Percentiles rank a stretch among this genome's conserved stretches.
phyloP scores from a whole-genome alignment of 139 green algal species.

The Coccomyxa sp. region DNA sequence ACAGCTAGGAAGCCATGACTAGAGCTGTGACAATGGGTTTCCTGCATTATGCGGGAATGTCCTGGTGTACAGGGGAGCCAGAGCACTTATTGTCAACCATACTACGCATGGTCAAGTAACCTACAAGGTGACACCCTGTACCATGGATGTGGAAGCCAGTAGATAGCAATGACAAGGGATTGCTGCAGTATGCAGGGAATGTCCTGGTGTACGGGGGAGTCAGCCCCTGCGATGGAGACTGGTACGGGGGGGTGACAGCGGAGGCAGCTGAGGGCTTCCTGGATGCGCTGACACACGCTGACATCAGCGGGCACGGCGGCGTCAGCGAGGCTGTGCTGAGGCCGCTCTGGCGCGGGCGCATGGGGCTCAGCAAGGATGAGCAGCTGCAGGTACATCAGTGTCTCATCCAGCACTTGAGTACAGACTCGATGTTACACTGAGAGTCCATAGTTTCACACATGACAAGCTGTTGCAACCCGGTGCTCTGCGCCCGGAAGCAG shows the following conservation, averaged over 20 bases:
- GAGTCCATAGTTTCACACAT: too few relatives aligned
- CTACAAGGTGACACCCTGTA: neutral
- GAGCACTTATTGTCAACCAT: neutral
- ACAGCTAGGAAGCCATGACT: too few relatives aligned
- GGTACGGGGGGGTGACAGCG: conserved; percentile 40
- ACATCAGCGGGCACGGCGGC: conserved; percentile 27
- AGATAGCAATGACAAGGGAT: too few relatives aligned
- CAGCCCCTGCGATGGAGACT: conserved; percentile 42
- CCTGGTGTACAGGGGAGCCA: neutral
- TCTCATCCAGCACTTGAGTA: too few relatives aligned
- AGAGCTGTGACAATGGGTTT: neutral
- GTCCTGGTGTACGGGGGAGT: conserved; percentile 34
- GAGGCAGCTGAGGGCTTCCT: conserved; percentile 29
- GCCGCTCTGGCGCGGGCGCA: conserved; percentile 39
- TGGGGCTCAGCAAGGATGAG: conserved; percentile 39
- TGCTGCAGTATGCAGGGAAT: conserved; percentile 47
- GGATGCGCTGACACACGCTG: conserved; percentile 12
- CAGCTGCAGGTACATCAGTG: conserved; percentile 20
- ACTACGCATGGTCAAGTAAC: neutral
- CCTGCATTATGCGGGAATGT: neutral
- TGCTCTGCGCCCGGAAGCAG: too few relatives aligned
- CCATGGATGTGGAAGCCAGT: neutral
- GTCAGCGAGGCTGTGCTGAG: conserved; percentile 16
- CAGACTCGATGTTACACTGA: too few relatives aligned
- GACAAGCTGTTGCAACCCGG: too few relatives aligned